These are phyloP conservation scores for Coemansia sp. DNA, from an alignment of 192 early-diverging fungal species.

Conservation along the genomic window DNA sequence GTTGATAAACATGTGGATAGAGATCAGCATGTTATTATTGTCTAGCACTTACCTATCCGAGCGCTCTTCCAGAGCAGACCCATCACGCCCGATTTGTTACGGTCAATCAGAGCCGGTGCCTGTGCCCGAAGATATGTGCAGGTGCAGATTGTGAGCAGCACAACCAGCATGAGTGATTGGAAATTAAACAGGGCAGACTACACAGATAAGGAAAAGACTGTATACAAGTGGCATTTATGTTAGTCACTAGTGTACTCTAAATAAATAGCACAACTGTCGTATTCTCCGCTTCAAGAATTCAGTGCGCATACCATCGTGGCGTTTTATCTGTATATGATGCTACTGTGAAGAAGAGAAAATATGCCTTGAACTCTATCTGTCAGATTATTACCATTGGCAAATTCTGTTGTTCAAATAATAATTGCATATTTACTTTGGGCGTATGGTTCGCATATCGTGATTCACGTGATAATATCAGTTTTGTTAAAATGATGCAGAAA, in stretches of 20 bases:
- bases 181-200: slow-evolving; percentile 98
- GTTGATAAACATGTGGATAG: too few relatives aligned
- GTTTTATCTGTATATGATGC: too few relatives aligned
- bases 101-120: slow-evolving; percentile 79
- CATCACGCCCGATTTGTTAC: slow-evolving; percentile 84
- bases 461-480: neutral
- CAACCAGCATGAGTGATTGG: slow-evolving; percentile 83
- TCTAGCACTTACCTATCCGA: slow-evolving; percentile 67
- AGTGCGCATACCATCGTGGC: too few relatives aligned
- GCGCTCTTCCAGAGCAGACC: slow-evolving; percentile 96
- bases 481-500: neutral
- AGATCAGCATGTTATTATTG: neutral
- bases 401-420: too few relatives aligned
- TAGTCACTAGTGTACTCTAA: too few relatives aligned
- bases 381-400: too few relatives aligned
- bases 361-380: too few relatives aligned
- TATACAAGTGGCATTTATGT: too few relatives aligned
- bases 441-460: neutral
- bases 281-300: too few relatives aligned
- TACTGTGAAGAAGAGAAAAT: too few relatives aligned
- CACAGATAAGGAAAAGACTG: neutral
- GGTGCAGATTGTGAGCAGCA: slow-evolving; percentile 94
- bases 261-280: too few relatives aligned
- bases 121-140: slow-evolving; percentile 91
- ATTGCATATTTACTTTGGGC: neutral